Conservation (phyloP, 768 basidiomycete genomes). For the Gloeopeniophorella convolvens region DNA sequence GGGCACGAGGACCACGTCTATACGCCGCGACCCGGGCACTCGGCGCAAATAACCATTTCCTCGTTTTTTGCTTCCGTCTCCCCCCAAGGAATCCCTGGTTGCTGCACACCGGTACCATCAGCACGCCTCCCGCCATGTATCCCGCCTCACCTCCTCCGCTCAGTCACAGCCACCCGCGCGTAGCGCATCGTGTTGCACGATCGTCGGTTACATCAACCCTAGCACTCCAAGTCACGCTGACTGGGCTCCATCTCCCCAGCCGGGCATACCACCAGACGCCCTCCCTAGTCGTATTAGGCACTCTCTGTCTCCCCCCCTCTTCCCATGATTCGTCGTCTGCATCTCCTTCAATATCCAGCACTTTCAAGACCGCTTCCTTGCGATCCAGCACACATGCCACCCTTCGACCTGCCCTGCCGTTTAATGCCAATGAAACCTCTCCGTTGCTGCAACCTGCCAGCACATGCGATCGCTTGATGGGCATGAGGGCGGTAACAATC, state of each 20-base stretch:
- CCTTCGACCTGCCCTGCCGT: slow-evolving; percentile 66
- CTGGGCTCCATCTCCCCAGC: no score
- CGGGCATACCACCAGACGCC: no score
- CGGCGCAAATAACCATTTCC: slow-evolving; percentile 7
- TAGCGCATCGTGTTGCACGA: not conserved
- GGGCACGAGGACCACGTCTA: slow-evolving; percentile 53
- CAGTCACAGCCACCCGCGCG: slow-evolving; percentile 1
- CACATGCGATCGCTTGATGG: slow-evolving; percentile 52
- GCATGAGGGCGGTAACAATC: slow-evolving; percentile 42
- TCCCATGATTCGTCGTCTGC: slow-evolving; percentile 24
- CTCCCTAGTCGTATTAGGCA: no score
- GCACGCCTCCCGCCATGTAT: not conserved
- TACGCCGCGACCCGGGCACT: not conserved
- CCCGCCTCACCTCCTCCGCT: slow-evolving; percentile 11
- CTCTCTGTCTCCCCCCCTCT: slow-evolving; percentile 13
- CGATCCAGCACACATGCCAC: slow-evolving; percentile 70
- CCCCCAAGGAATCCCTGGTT: slow-evolving; percentile 2
- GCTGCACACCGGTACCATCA: not conserved
- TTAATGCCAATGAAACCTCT: slow-evolving; percentile 57
- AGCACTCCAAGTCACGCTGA: no score
- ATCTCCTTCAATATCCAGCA: slow-evolving; percentile 65
- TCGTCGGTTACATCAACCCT: not conserved
- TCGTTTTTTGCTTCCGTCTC: not conserved
- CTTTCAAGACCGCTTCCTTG: slow-evolving; percentile 57
- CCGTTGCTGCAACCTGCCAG: slow-evolving; percentile 48